phyloP scores from a whole-genome alignment of 1,139 yeast genomes.

The Kurtzmaniella quercitrusa region DNA sequence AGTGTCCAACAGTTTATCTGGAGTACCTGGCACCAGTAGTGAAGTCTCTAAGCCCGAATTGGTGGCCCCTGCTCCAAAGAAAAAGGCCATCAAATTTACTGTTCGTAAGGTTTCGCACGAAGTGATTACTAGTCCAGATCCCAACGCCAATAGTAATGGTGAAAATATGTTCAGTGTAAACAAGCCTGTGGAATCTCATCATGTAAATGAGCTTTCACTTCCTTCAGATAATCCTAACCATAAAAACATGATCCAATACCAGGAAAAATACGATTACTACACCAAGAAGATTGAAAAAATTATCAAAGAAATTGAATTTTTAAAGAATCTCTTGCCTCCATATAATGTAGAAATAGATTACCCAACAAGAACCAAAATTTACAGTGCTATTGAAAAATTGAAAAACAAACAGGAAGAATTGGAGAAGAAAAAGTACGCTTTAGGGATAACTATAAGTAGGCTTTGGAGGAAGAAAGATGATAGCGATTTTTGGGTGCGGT shows the following conservation, averaged over 20 bases:
- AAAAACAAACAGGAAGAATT: constrained; percentile 39
- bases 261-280: constrained; percentile 35
- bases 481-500: constrained; percentile 42
- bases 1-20: background rate
- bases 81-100: constrained; percentile 37
- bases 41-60: background rate
- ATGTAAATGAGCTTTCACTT: constrained; percentile 2
- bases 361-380: constrained; percentile 38
- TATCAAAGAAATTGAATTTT: constrained; percentile 38
- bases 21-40: background rate
- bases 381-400: constrained; percentile 41
- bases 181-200: background rate
- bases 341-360: constrained; percentile 44
- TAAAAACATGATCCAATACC: constrained; percentile 14
- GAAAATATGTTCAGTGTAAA: background rate
- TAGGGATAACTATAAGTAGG: constrained; percentile 43
- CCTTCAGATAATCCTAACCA: constrained; percentile 3
- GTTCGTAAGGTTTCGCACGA: constrained; percentile 42
- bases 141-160: constrained; percentile 1
- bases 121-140: constrained; percentile 16
- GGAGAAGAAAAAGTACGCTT: constrained; percentile 38
- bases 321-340: constrained; percentile 41
- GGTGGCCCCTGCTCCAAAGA: constrained; percentile 7
- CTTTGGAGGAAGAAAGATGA: constrained; percentile 43
- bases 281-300: constrained; percentile 31